Percentiles rank a stretch among this genome's conserved stretches.
phyloP scores from a whole-genome alignment of 805 yeast genomes.

The Myxozyma nipponensis region DNA sequence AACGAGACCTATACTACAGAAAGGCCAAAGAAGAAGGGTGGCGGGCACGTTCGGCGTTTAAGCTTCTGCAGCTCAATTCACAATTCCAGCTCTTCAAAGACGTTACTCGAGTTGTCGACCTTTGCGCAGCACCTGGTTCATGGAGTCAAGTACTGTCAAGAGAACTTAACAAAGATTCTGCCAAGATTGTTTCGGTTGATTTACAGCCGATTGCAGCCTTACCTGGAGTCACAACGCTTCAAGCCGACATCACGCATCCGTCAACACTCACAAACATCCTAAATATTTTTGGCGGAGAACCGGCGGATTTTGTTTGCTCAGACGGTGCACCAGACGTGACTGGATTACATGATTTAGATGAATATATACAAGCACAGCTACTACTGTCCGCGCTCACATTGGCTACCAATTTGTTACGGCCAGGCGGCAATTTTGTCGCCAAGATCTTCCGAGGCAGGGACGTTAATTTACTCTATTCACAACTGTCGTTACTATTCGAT shows the following conservation, averaged over 20 bases:
- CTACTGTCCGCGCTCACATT: conserved; percentile 86
- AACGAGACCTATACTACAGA: conserved; percentile 39
- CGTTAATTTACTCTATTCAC: conserved; percentile 90
- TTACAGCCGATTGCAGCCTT: conserved; percentile 97
- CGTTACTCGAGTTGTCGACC: conserved; percentile 81
- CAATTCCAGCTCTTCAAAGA: conserved; percentile 76
- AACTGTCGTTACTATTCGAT: conserved; percentile 79
- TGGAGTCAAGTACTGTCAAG: conserved; percentile 94
- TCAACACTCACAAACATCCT: conserved; percentile 72
- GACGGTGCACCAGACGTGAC: conserved; percentile 99
- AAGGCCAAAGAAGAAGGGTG: conserved; percentile 97
- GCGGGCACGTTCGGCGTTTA: conserved; percentile 96
- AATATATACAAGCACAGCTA: conserved; percentile 92
- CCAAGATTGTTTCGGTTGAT: conserved; percentile 90
- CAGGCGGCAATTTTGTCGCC: conserved; percentile 93
- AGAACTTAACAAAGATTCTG: conserved; percentile 42
- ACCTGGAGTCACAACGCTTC: conserved; percentile 82
- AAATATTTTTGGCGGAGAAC: conserved; percentile 81
- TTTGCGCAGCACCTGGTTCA: conserved; percentile 98
- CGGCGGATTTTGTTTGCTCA: conserved; percentile 92
- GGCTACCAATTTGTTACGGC: conserved; percentile 81
- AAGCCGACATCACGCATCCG: conserved; percentile 97
- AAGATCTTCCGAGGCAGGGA: conserved; percentile 95
- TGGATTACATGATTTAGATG: conserved; percentile 93
- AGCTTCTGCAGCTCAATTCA: conserved; percentile 82